Evolutionary conservation across 139 green algal genomes (phyloP).

Genomic region (Micromonas commoda): DNA sequence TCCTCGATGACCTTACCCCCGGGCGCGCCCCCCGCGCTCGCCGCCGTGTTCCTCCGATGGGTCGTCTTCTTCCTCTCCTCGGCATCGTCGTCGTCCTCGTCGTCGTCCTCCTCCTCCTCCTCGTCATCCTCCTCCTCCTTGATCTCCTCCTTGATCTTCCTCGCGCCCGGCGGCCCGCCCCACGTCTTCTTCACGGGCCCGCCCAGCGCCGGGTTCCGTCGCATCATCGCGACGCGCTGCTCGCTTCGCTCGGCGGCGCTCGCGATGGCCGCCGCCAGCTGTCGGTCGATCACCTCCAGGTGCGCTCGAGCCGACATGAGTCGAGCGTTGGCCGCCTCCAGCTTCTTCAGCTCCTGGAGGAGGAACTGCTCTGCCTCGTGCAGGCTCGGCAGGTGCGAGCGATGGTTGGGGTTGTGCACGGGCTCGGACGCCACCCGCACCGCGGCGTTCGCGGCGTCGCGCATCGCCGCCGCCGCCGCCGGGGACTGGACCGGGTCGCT

Average conservation of each 20-base stretch:
- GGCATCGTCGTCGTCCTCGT: neutral
- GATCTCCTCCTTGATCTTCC: neutral
- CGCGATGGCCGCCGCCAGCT: neutral
- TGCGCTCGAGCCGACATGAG: neutral
- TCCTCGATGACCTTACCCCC: slow-evolving; percentile 19
- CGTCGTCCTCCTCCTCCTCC: slow-evolving; percentile 15
- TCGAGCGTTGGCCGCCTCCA: slow-evolving; percentile 1
- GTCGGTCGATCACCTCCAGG: neutral
- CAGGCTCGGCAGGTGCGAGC: neutral
- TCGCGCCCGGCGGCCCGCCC: neutral
- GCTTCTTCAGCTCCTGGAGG: slow-evolving; percentile 14
- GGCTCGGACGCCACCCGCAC: neutral
- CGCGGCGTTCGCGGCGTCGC: neutral
- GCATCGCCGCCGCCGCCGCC: neutral
- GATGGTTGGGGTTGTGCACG: neutral
- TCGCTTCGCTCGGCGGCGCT: neutral
- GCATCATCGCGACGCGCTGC: neutral
- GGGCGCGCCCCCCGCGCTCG: neutral
- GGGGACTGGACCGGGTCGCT: neutral
- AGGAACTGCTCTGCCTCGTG: slow-evolving; percentile 17
- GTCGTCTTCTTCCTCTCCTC: neutral
- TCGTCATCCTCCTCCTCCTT: slow-evolving; percentile 2
- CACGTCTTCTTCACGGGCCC: too few species aligned
- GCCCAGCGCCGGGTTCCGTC: too few species aligned
- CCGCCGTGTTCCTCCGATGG: neutral